These are phyloP conservation scores for Eutypella sp. DNA, from an alignment of 2,329 filamentous ascomycete genomes.

Conservation along the genomic window DNA sequence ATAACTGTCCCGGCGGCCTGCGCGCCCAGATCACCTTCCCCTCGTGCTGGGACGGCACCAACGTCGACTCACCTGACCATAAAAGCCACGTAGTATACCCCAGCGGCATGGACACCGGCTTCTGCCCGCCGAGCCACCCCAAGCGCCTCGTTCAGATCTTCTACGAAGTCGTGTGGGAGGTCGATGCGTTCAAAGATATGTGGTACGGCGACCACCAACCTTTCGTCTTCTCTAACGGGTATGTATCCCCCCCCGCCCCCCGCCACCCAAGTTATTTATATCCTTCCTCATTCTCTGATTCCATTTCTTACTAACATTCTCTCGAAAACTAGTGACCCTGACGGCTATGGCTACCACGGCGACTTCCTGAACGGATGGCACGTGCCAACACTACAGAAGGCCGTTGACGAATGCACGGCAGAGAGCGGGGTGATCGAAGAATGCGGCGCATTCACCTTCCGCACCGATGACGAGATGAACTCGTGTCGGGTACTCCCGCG, in stretches of 20 bases:
- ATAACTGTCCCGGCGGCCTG: conserved; percentile 47
- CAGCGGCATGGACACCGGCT: conserved; percentile 37
- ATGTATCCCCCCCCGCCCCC: neutral
- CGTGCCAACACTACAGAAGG: conserved; percentile 40
- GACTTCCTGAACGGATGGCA: conserved; percentile 61
- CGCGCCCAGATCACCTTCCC: conserved; percentile 54
- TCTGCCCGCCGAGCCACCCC: conserved; percentile 46
- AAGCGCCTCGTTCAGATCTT: conserved; percentile 54
- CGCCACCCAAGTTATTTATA: too few species aligned
- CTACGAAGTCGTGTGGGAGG: conserved; percentile 54
- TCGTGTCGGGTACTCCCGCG: conserved; percentile 41
- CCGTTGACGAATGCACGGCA: conserved; percentile 43
- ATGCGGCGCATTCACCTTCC: conserved; percentile 37
- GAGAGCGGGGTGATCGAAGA: conserved; percentile 37
- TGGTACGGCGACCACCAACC: conserved; percentile 40
- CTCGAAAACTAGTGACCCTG: conserved; percentile 24
- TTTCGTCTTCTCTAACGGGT: conserved; percentile 44
- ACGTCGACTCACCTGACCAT: conserved; percentile 50
- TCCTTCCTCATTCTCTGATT: neutral
- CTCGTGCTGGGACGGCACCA: conserved; percentile 57
- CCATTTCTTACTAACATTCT: neutral
- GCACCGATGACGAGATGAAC: conserved; percentile 33
- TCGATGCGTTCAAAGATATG: conserved; percentile 42
- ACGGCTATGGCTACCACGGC: conserved; percentile 51
- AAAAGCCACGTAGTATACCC: conserved; percentile 54